Evolutionary conservation across 768 basidiomycete species (phyloP), one percentile per base, ranked within the genome.

Genomic region (Favolaschia claudopus): DNA sequence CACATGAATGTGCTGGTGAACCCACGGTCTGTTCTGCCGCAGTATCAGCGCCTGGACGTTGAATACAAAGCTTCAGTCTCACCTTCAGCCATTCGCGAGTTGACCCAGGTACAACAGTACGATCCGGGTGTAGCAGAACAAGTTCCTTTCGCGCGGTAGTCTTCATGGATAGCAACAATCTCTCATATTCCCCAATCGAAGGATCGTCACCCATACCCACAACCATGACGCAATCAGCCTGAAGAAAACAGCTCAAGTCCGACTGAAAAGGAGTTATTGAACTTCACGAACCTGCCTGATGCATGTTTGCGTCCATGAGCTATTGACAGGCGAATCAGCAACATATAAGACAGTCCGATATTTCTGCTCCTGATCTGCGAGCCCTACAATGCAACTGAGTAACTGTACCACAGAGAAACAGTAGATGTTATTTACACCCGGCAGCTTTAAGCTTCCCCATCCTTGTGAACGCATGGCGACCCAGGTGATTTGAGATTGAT

Each of bases 71-170:
- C 27, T 17, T 28, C n/a, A 51, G 14, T 68, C 74, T 31, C 55
- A 93, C 95, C 83, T 95, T 94, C 48, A 99, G 81, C 96, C 97
- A 99, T 72, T 92, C 91, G 37, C 96, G 85, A 33, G 97, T 99
- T 9, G 92, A 95, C 3, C 96, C 96, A 4, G 95, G 89, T 9
- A 84, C 77, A 4, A 99, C 93, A 20, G 88, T 89, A 34, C 95
- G 88, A 69, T 97, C 93, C 3, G 95, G 89, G 68, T 99, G 97
- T 10, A 99, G 80, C 5, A 99, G 80, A 5, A 99, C 89, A 25
- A 99, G 85, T 71, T 99, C 97, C 74, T 99, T 99, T 52, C 97
- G 80, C n/a, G 96, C 97, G 0, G 96, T 99, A 0, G 96, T 98
- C 78, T 99, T 99, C 83, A 95, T 92, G 1, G 95, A 95, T 37